Evolutionary conservation across 805 yeast genomes (phyloP), one percentile per base, ranked within the genome.

Genomic region (Pichia cabralensis): DNA sequence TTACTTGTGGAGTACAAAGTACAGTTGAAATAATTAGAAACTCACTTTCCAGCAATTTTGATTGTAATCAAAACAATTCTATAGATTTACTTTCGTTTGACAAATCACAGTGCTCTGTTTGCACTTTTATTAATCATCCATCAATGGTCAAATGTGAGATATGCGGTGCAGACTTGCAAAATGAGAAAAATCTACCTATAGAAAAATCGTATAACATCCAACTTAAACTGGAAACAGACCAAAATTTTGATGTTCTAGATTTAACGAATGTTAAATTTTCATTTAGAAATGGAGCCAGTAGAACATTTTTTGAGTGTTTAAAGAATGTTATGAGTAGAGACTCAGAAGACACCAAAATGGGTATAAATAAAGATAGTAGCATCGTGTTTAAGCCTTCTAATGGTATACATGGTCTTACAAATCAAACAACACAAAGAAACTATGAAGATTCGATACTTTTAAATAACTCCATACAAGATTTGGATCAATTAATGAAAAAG

Each of bases 61-160:
- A 19, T 4, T 11, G 9, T 3, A 21, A 5, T 5, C 13, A 19
- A 17, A 23, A 28, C 18, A 10, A 8, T 5, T 30, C 34, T 3
- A 7, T 47, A 8, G 55, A 48, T 35, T 33, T 48, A 8, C 14
- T 46, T 12, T 42, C 52, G 0, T 42, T 36, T 35, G 56, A 60
- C 22, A 61, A 58, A 2, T 63, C 62, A 23, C 65, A 60, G 40
- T 72, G 79, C 40, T 65, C 69, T 0, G 58, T 54, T 31, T 60
- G 64, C 35, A 60, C 97, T 0, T 89, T 86, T 48, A 59, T 74
- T 10, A 92, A 89, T 52, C 95, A 88, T 53, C 81, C 86, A 0
- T 73, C 82, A 3, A 62, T 89, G 64, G 56, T 65, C 24, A 66
- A 64, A 42, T 89, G 98, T 56, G 98, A 89, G 55, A 69, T 92